Evolutionary conservation across 176 grass and related monocot genomes (phyloP), one percentile per base, ranked within the genome.

Genomic region (Carex littledalei): DNA sequence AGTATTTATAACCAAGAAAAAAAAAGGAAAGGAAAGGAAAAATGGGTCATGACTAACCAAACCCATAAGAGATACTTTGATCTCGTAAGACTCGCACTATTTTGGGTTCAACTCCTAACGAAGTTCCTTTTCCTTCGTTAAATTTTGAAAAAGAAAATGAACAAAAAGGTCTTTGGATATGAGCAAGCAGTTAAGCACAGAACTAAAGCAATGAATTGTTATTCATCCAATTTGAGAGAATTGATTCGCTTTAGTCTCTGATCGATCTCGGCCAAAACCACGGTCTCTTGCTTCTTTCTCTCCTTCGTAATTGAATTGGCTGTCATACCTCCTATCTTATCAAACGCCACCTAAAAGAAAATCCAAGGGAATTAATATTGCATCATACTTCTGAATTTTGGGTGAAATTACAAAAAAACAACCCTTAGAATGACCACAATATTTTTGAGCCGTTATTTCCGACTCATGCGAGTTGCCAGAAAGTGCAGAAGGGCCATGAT

Each of bases 181-280:
- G 26, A 65, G 61, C 24, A 56, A 20, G 56, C 58, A 67, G 32
- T 58, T 63, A 79, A 70, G 5, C 43, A 76, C 63, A 71, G 9
- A 56, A 76, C 34, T 58, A 39, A 62, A 84, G 35, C 8, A 47
- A 37, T 53, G 15, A 57, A 15, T 52, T 55, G 64, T 89, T 63
- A 95, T 67, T 66, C 93, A 74, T 95, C 91, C 81, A 93, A 73
- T 92, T 99, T 99, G 59, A 99, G 77, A 11, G 88, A 92, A 67
- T 90, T 94, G 78, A 95, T 68, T 80, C 93, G 83, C 86, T 92
- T 92, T 3, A 89, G 87, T 89, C 96, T 94, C 45, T 95, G 91
- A 82, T 99, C 91, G 49, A 95, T 88, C 91, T 99, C 96, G 9
- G 96, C 96, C 84, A 99, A 90, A n/a, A 99, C 96, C 13, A 92